Base-by-base conservation (phyloP, 768 basidiomycete species). In the Myochromella boudieri region DNA sequence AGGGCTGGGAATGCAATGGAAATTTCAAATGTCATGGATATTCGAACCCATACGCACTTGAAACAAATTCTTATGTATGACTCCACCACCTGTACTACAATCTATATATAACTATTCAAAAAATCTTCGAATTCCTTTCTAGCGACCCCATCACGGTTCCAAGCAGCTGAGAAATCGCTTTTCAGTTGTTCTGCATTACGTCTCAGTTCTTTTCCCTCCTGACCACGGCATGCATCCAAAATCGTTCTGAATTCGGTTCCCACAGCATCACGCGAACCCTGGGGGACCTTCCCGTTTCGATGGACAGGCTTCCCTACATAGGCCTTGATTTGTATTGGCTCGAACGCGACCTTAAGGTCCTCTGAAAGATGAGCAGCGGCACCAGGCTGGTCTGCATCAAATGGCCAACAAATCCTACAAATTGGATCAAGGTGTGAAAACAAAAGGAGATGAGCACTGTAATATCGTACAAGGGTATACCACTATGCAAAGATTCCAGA, bases 381-480 rank as follows among this genome's bases (percentile, higher is more conserved):
- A 1, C 44, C 22, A 0, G 60, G 60, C 42, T 61, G 60, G 22
- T 61, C 58, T 3, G 38, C 52, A 9, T 47, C 43, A 27, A 61
- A 52, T 1, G 58, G 60, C 60, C 60, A 61, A 18, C 48, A 54
- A 9, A 61, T 59, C 33, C 60, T 61, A 8, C 20, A 38, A 9
- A 22, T n/a, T 29, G 10, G 3, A 27, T 29, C 7, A 20, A 36
- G 20, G 22, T 25, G 11, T 11, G 31, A 4, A 31, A 0, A 18
- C 2, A 14, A 20, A n/a, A n/a, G n/a, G n/a, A 18, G 8, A 18
- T 20, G 37, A 24, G 11, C 12, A 6, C 24, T 14, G 17, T 17
- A 51, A n/a, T n/a, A n/a, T n/a, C n/a, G 34, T 48, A 60, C 60
- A 62, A n/a, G 2, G 60, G 57, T 11, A 60, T 37, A 22, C 60